Conservation (phyloP, 305 asterid species). For the Salvia sclarea region DNA sequence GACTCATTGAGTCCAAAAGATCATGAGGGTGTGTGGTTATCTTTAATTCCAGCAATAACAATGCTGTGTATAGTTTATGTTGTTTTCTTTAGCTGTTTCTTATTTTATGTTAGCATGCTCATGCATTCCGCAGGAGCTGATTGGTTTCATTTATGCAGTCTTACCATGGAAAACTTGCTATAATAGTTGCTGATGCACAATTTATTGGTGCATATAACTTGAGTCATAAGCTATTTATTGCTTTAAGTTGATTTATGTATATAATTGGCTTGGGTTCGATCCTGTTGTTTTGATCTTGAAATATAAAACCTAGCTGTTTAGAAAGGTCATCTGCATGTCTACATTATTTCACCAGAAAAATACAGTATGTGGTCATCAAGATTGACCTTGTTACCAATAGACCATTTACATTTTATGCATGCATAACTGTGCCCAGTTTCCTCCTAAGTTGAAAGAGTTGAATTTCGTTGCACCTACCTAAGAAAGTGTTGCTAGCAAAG, state of each 20-base stretch:
- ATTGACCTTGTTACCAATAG: background rate
- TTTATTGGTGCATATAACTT: background rate
- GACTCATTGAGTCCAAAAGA: slow-evolving; percentile 76
- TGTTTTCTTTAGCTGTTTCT: background rate
- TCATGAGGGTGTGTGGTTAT: slow-evolving; percentile 64
- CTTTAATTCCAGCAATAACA: slow-evolving; percentile 23
- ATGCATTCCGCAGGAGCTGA: background rate
- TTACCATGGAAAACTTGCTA: background rate
- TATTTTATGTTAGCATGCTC: background rate
- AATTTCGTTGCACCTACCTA: background rate
- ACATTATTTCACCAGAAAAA: background rate
- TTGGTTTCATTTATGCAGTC: background rate
- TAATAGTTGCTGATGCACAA: background rate
- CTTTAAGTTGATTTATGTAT: slow-evolving; percentile 2
- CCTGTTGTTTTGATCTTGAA: background rate
- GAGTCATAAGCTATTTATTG: background rate
- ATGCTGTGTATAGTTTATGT: background rate
- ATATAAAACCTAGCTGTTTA: slow-evolving; percentile 9
- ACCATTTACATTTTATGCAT: background rate
- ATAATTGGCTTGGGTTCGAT: background rate
- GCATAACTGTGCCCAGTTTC: background rate
- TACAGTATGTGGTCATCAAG: background rate
- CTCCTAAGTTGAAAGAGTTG: background rate
- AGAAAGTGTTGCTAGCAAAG: background rate
- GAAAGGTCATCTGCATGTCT: background rate